Percentiles rank a stretch among this genome's conserved stretches.
Evolutionary conservation across 345 rosid genomes (phyloP).

Genomic region (Citropsis articulata): DNA sequence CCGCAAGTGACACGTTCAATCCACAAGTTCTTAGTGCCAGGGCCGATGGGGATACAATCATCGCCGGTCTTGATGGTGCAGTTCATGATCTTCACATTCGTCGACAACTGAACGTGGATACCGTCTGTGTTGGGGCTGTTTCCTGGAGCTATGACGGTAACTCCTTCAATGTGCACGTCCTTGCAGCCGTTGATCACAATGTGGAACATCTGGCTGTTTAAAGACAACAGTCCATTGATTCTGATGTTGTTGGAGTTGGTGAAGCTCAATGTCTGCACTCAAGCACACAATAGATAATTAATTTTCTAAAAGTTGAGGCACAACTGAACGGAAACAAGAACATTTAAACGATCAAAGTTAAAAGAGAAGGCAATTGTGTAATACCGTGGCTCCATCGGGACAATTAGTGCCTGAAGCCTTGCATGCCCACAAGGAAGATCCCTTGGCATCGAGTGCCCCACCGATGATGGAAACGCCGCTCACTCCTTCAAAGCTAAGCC

Average conservation of each 20-base stretch:
- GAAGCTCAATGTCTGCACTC: slow-evolving; percentile 20
- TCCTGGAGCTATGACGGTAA: slow-evolving; percentile 13
- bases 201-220: slow-evolving; percentile 33
- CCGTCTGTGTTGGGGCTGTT: slow-evolving; percentile 36
- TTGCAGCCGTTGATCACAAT: slow-evolving; percentile 24
- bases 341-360: not conserved
- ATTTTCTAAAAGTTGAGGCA: too few species aligned
- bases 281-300: not conserved
- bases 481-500: slow-evolving; percentile 19
- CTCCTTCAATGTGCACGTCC: slow-evolving; percentile 18
- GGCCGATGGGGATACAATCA: slow-evolving; percentile 31
- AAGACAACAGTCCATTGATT: slow-evolving; percentile 17
- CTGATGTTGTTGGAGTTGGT: slow-evolving; percentile 23
- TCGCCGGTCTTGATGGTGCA: slow-evolving; percentile 26
- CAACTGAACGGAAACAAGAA: too few species aligned
- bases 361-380: not conserved
- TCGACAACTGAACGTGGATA: slow-evolving; percentile 26
- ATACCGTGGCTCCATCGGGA: slow-evolving; percentile 21
- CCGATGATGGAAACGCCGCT: slow-evolving; percentile 17
- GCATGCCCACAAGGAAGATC: slow-evolving; percentile 20
- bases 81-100: slow-evolving; percentile 8
- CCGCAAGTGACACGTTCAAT: slow-evolving; percentile 28
- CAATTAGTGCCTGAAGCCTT: slow-evolving; percentile 7
- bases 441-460: slow-evolving; percentile 21
- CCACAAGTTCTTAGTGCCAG: slow-evolving; percentile 25